phyloP scores from a whole-genome alignment of 164 flowering plant species.

The Kalanchoe fedtschenkoi region DNA sequence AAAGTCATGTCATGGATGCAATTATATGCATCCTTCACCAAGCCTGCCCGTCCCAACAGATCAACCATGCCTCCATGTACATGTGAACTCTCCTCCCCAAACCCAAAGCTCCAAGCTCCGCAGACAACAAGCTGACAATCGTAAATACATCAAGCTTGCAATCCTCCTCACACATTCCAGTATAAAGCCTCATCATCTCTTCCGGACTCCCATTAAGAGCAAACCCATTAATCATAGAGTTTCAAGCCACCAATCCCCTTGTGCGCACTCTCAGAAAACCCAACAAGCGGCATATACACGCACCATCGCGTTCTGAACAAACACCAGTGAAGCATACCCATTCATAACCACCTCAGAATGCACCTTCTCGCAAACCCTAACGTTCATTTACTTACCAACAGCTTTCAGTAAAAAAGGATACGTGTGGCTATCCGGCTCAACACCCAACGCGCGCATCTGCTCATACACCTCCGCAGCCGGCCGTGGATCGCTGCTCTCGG shows the following conservation, averaged over 20 bases:
- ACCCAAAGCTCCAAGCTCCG: constrained; percentile 20
- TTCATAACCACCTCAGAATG: too few species aligned
- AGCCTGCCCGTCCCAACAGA: too few species aligned
- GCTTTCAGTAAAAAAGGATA: too few species aligned
- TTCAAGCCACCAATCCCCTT: constrained; percentile 28
- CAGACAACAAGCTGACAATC: constrained; percentile 26
- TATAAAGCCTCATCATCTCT: too few species aligned
- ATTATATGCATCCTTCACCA: too few species aligned
- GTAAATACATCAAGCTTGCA: constrained; percentile 28
- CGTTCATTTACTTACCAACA: too few species aligned
- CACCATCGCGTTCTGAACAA: too few species aligned
- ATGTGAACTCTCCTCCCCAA: too few species aligned
- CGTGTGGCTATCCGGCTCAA: constrained; percentile 21
- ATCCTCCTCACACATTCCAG: constrained; percentile 18
- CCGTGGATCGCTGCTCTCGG: too few species aligned
- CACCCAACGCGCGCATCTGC: constrained; percentile 14
- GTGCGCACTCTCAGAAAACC: constrained; percentile 18
- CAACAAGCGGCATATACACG: constrained; percentile 27
- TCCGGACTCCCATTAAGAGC: constrained; percentile 24
- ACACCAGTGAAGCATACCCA: too few species aligned
- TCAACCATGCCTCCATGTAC: constrained; percentile 25
- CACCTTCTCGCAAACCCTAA: too few species aligned
- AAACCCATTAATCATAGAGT: constrained; percentile 31
- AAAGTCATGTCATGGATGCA: constrained; percentile 22
- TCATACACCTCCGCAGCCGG: constrained; percentile 17